Evolutionary conservation across 73 alveolate genomes (phyloP), one percentile per base, ranked within the genome.

Genomic region (Effrenium voratum): DNA sequence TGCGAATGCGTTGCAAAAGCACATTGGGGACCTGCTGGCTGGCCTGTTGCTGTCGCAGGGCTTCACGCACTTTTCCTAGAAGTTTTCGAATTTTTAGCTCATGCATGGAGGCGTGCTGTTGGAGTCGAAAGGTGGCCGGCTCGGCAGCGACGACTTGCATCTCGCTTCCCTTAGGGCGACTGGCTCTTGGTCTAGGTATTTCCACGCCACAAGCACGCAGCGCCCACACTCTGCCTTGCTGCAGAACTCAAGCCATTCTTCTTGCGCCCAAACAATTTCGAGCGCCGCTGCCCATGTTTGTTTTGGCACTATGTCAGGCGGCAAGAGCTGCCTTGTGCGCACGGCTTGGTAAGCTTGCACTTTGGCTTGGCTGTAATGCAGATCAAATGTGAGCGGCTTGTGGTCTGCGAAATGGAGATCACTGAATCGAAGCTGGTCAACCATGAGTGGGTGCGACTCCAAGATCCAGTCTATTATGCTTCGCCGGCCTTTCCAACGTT

Each of bases 391-490:
- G 52, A 82, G 2, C 32, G n/a, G 15, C 36, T 44, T 50, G 38
- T 82, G 93, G 44, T 82, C 93, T 1, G 93, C 46, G 41, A 82
- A 34, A 0, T 59, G 5, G 12, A 30, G 5, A 50, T 30, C 93
- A 13, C 22, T 49, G 49, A 49, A 50, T 1, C 38, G 55, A 15
- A 82, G 22, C 0, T 82, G 15, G 32, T 45, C 2, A 4, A 82
- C 47, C 73, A 82, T 47, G 49, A 5, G 38, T 1, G 93, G 76
- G 2, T 50, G 60, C 6, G 93, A 82, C 13, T 73, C 34, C 93
- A 73, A 82, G 22, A 34, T 36, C 93, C 93, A 82, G 76, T 82
- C 93, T 8, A 52, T 52, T n/a, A 79, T 45, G 76, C 93, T 47
- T 28, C 93, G 28, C 52, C n/a, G 30, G 10, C 93, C 93, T 13